These are phyloP conservation scores for Apiotrichum veenhuisii DNA, from an alignment of 1,284 basidiomycete genomes.

Conservation along the genomic window DNA sequence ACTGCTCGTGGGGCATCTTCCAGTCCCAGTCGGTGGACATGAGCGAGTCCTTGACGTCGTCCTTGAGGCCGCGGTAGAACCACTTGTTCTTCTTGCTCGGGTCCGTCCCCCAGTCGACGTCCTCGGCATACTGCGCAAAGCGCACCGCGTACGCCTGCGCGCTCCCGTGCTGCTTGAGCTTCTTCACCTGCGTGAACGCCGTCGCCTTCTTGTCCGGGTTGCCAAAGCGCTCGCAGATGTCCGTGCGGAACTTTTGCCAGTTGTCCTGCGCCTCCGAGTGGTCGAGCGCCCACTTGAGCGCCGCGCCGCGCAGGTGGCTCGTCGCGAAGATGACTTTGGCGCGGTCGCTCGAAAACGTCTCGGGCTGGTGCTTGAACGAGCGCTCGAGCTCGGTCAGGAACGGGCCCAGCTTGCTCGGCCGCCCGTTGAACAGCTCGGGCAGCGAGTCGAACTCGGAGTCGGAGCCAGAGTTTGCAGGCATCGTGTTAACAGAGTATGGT, in stretches of 20 bases:
- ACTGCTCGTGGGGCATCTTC: slow-evolving; percentile 16
- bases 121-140: slow-evolving; percentile 11
- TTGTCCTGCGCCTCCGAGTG: slow-evolving; percentile 12
- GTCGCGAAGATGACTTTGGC: slow-evolving; percentile 15
- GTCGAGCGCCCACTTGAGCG: slow-evolving; percentile 18
- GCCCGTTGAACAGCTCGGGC: slow-evolving; percentile 14
- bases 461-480: not conserved
- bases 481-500: not conserved
- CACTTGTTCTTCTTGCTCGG: slow-evolving; percentile 17
- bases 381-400: slow-evolving; percentile 16
- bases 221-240: slow-evolving; percentile 12
- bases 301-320: slow-evolving; percentile 14
- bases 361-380: slow-evolving; percentile 10
- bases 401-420: slow-evolving; percentile 9
- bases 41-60: slow-evolving; percentile 19
- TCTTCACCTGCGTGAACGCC: slow-evolving; percentile 18
- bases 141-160: slow-evolving; percentile 11
- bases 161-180: slow-evolving; percentile 19
- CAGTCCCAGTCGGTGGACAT: slow-evolving; percentile 16
- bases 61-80: slow-evolving; percentile 21
- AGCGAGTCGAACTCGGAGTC: slow-evolving; percentile 17
- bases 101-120: slow-evolving; percentile 7
- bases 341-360: slow-evolving; percentile 3
- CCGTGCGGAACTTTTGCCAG: slow-evolving; percentile 11
- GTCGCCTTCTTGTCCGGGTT: slow-evolving; percentile 19